Percentiles rank a stretch among this genome's conserved stretches.
Evolutionary conservation across 2,329 filamentous ascomycete species (phyloP).

Genomic region (Penicillium sp.): DNA sequence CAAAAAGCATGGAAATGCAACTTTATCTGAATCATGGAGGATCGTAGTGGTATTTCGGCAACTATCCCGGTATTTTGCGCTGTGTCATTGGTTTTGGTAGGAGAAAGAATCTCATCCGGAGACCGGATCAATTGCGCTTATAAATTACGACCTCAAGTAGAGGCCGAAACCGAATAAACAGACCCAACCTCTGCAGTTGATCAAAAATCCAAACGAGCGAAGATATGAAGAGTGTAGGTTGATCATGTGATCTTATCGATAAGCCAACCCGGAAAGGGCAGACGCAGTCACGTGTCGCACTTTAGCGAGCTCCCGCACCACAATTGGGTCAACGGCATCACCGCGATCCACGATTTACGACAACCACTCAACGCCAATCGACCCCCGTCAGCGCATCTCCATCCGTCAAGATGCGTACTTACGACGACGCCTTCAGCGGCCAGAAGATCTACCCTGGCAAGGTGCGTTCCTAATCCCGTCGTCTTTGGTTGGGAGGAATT

Average conservation of each 20-base stretch:
- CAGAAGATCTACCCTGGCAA: slow-evolving; percentile 77
- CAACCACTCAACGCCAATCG: slow-evolving; percentile 45
- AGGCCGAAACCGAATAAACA: not conserved
- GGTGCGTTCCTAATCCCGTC: slow-evolving; percentile 51
- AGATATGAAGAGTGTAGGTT: not conserved
- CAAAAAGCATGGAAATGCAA: not conserved
- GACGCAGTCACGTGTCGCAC: slow-evolving; percentile 41
- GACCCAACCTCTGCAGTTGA: not conserved
- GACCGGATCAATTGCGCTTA: no score
- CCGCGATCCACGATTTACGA: slow-evolving; percentile 42
- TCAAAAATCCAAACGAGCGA: not conserved
- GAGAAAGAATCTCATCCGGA: no score
- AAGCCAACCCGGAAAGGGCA: slow-evolving; percentile 35
- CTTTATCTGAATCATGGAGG: not conserved
- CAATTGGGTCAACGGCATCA: slow-evolving; percentile 39
- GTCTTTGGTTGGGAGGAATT: slow-evolving; percentile 16
- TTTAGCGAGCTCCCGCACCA: slow-evolving; percentile 46
- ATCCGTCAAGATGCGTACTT: slow-evolving; percentile 66
- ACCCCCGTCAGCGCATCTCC: slow-evolving; percentile 45
- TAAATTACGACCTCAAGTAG: no score
- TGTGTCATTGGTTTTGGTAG: not conserved
- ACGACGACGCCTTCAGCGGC: slow-evolving; percentile 74
- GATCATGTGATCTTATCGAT: slow-evolving; percentile 13
- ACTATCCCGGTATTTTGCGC: not conserved
- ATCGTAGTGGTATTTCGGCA: not conserved